Evolutionary conservation across 257 asterid species (phyloP).

Genomic region (Salvia rosmarinus): DNA sequence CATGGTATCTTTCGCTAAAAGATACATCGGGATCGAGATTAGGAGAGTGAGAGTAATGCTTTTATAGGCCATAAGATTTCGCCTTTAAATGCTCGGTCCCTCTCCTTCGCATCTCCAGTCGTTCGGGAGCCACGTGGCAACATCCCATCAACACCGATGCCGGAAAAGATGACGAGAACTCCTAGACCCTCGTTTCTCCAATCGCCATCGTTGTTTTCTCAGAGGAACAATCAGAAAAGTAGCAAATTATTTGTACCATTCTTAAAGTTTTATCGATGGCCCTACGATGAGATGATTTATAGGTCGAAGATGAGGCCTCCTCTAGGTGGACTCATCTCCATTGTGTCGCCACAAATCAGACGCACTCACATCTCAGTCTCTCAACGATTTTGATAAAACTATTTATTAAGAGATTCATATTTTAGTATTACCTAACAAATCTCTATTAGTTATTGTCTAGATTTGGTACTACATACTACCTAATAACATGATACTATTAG

Average conservation of each 20-base stretch:
- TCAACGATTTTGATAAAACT: constrained; percentile 58
- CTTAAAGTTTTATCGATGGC: constrained; percentile 57
- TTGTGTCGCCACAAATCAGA: constrained; percentile 61
- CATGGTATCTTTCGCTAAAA: constrained; percentile 73
- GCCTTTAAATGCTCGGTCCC: constrained; percentile 69
- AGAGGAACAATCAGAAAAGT: constrained; percentile 45
- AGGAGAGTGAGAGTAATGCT: too few relatives aligned
- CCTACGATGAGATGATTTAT: constrained; percentile 77
- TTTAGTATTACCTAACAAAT: too few relatives aligned
- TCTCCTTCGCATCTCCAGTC: constrained; percentile 72
- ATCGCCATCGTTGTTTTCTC: constrained; percentile 70
- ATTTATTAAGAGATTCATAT: neutral
- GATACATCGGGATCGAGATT: constrained; percentile 54
- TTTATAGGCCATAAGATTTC: constrained; percentile 76
- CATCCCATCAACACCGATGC: constrained; percentile 73
- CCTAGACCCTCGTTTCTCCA: constrained; percentile 69
- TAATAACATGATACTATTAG: too few relatives aligned
- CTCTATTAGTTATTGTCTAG: too few relatives aligned
- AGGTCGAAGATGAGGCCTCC: constrained; percentile 86
- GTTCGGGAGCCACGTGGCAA: constrained; percentile 47
- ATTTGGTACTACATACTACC: too few relatives aligned
- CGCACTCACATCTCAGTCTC: constrained; percentile 63
- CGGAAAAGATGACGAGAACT: too few relatives aligned
- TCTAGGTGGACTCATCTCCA: constrained; percentile 72
- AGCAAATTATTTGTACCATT: constrained; percentile 54